Evolutionary conservation across 1,284 basidiomycete genomes (phyloP), one percentile per base, ranked within the genome.

Genomic region (Agaricales sp.): DNA sequence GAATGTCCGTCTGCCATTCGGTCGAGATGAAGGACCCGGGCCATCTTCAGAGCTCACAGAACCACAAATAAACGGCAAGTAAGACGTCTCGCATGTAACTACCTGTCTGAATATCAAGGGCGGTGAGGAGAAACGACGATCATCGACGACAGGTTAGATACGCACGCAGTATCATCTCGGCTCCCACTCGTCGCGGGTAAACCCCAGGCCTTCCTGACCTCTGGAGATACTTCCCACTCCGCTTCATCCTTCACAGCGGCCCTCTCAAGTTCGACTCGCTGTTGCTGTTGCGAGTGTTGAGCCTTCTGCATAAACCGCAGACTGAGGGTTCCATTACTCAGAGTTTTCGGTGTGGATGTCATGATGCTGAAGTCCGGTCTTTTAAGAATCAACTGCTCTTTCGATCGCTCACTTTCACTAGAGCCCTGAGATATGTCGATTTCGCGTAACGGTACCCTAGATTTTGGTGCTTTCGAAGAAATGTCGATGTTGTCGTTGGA

Each of bases 221-320:
- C 39, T 20, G 19, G 44, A 45, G 78, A 63, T 12, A 87, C 70
- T 57, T 83, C 76, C 85, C 84, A 87, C 57, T 80, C 70, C 0
- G 74, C 78, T 45, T 85, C 81, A 55, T 85, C 82, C 56, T 74
- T 71, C n/a, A 81, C 68, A 56, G 71, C 70, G 1, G 78, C 76
- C 50, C 73, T 70, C 44, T 78, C 74, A 1, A 72, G 62, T 53
- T 77, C 69, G 3, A 73, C 69, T 51, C 70, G 69, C 4, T 73
- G 67, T 21, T 75, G 60, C 25, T 78, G 68, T 53, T 82, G 76
- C 13, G 73, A 67, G 3, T 75, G 70, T 2, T 75, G 72, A 0
- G 81, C 79, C 67, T 83, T 85, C 63, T 85, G 82, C 85, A 87
- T 87, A 60, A 87, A 87, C 3, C 77, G 74, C 37, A 87, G 70